A percentile compares a stretch with the other conserved stretches of the same genome.
Evolutionary conservation across 2,329 filamentous ascomycete species (phyloP).

Genomic region (Ascomycota sp.): DNA sequence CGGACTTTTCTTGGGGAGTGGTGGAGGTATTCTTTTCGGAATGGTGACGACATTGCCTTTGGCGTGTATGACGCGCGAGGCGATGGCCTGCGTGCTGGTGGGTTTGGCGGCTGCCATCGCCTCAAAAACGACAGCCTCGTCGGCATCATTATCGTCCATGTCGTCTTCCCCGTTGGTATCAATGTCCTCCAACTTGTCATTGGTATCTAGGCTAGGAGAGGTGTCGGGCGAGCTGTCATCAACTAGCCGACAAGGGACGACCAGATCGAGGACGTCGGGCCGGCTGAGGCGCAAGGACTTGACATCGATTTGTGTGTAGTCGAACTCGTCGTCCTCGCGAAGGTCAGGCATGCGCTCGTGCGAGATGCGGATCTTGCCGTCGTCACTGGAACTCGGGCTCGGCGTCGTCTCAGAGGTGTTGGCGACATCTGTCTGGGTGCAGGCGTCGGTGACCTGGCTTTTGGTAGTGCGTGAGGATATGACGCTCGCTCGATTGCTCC

Average conservation of each 20-base stretch:
- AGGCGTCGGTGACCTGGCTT: conserved; percentile 49
- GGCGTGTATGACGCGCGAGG: conserved; percentile 45
- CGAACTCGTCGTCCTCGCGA: conserved; percentile 23
- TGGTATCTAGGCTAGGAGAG: not conserved
- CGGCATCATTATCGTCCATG: conserved; percentile 29
- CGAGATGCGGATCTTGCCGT: conserved; percentile 22
- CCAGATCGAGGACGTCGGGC: conserved; percentile 12
- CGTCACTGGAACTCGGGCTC: conserved; percentile 32
- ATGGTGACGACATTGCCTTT: conserved; percentile 72
- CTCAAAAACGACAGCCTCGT: conserved; percentile 51
- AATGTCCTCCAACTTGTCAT: conserved; percentile 7
- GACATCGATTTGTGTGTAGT: conserved; percentile 38
- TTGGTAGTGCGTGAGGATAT: conserved; percentile 52
- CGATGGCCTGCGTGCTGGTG: conserved; percentile 32
- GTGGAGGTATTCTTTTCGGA: conserved; percentile 57
- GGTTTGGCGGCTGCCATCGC: conserved; percentile 39
- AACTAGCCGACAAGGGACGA: conserved; percentile 1
- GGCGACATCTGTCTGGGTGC: conserved; percentile 38
- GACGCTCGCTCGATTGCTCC: conserved; percentile 52
- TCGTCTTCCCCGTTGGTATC: conserved; percentile 22
- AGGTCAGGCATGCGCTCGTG: conserved; percentile 16
- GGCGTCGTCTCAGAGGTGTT: conserved; percentile 33
- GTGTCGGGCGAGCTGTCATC: not conserved
- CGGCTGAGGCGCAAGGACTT: conserved; percentile 26
- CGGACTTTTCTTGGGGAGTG: conserved; percentile 59